Base-by-base conservation (phyloP, 305 asterid genomes). In the Fraxinus sp. region DNA sequence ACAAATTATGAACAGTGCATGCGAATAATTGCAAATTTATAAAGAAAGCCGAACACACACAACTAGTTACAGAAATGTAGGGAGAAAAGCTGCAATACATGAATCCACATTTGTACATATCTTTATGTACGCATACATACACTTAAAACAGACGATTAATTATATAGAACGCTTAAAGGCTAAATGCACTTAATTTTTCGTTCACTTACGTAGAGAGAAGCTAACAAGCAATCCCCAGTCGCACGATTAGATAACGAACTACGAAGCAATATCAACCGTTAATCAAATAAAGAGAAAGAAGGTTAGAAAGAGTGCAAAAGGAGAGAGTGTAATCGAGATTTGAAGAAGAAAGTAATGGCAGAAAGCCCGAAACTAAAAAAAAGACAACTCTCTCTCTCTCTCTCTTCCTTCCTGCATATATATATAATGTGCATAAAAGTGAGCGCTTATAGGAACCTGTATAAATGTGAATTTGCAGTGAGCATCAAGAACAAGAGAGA, bases 1-100 rank as follows among this genome's bases (percentile, higher is more conserved):
- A 80, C 77, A 41, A 83, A 20, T 4, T 80, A 90, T 82, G 86
- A 70, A 85, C 86, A 62, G 76, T 87, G 87, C 91, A 87, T 92
- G 93, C 85, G 88, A 82, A 81, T 11, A 81, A 82, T 30, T 68
- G 39, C 33, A 66, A 36, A 28, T 26, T 22, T n/a, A 52, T 14
- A 52, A 52, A 52, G 62, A 52, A 52, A 52, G 62, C 62, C 62
- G 62, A 52, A 52, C 62, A 52, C 62, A 4, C 74, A 57, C 4
- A 20, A 35, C 46, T 32, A 18, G 13, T 49, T 66, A 16, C 28
- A 62, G 20, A 24, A 64, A 64, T 64, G 72, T 22, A 64, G 72
- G 20, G 7, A 26, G 32, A 52, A 55, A 46, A 46, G 79, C 76
- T 9, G 81, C 22, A 78, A 81, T 30, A 33, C 83, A 82, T 7